These are phyloP conservation scores for Phytopythium oedochilum DNA, from an alignment of 352 stramenopile species.

Conservation along the genomic window DNA sequence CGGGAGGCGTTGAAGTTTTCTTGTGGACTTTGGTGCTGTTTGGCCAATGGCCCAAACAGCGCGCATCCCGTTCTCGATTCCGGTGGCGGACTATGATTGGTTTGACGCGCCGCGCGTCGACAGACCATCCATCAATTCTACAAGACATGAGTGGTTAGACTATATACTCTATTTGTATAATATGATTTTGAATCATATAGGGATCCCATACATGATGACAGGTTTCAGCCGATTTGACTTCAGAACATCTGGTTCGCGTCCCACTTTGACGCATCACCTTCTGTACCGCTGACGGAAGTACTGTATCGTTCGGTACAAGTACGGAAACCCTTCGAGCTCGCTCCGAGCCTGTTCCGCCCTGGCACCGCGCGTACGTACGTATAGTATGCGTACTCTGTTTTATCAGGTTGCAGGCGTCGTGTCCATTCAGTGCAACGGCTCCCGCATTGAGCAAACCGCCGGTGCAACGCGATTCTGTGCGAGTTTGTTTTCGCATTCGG, in stretches of 20 bases:
- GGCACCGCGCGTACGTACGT: too few relatives aligned
- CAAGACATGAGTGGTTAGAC: background rate
- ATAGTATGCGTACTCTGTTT: background rate
- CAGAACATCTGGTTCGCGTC: background rate
- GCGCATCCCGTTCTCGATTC: background rate
- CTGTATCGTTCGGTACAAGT: too few relatives aligned
- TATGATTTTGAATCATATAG: background rate
- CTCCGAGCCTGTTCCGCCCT: too few relatives aligned
- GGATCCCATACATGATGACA: background rate
- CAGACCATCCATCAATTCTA: background rate
- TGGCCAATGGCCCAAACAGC: constrained; percentile 3
- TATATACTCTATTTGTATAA: background rate
- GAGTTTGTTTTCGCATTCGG: constrained; percentile 6
- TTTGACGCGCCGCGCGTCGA: constrained; percentile 6
- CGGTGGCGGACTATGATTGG: constrained; percentile 6
- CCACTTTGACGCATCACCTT: background rate
- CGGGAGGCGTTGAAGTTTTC: constrained; percentile 4
- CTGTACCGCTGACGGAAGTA: too few relatives aligned
- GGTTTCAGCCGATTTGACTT: background rate
- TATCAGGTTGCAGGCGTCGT: background rate
- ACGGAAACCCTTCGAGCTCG: too few relatives aligned
- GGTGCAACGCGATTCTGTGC: background rate
- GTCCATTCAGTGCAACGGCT: background rate
- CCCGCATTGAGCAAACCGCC: constrained; percentile 2
- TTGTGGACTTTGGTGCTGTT: too few relatives aligned